A percentile compares a stretch with the other conserved stretches of the same genome.
These are phyloP conservation scores for Lactarius sp. DNA, from an alignment of 768 basidiomycete species.

Conservation along the genomic window DNA sequence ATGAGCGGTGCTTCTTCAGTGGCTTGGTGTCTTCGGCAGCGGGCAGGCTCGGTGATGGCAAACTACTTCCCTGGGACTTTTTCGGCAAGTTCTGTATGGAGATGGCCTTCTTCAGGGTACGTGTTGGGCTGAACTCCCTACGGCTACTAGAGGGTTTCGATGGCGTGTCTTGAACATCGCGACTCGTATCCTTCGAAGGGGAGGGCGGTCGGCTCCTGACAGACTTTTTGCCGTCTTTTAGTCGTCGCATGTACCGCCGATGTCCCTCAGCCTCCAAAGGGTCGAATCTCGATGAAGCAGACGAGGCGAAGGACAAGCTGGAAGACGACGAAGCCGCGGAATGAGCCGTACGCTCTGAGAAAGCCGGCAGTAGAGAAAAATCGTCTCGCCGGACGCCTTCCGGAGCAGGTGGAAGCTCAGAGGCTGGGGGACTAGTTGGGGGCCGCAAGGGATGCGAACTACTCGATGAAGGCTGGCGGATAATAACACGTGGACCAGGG, in stretches of 20 bases:
- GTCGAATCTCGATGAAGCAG: constrained; percentile 16
- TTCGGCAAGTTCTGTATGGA: constrained; percentile 51
- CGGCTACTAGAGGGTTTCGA: not conserved
- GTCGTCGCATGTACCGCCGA: constrained; percentile 8
- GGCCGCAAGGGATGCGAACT: constrained; percentile 12
- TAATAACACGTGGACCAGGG: constrained; percentile 16
- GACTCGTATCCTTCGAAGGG: constrained; percentile 7
- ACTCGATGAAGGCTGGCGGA: constrained; percentile 24
- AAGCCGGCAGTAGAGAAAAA: constrained; percentile 18
- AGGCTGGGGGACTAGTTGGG: constrained; percentile 13
- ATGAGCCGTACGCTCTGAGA: constrained; percentile 8
- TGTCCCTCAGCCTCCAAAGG: not conserved
- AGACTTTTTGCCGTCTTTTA: constrained; percentile 17
- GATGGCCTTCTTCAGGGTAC: constrained; percentile 46
- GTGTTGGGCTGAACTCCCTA: constrained; percentile 24
- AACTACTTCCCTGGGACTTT: constrained; percentile 29
- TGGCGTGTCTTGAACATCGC: not conserved
- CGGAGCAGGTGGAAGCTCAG: constrained; percentile 20
- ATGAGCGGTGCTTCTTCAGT: constrained; percentile 57
- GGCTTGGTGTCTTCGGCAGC: constrained; percentile 33
- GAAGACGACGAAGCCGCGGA: constrained; percentile 23
- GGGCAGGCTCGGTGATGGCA: constrained; percentile 30
- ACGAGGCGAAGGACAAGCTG: constrained; percentile 24
- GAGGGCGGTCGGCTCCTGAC: constrained; percentile 14
- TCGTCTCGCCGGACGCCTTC: not conserved